Percentiles rank a stretch among this genome's conserved stretches.
These are phyloP conservation scores for Murraya koenigii DNA, from an alignment of 345 rosid species.

Conservation along the genomic window DNA sequence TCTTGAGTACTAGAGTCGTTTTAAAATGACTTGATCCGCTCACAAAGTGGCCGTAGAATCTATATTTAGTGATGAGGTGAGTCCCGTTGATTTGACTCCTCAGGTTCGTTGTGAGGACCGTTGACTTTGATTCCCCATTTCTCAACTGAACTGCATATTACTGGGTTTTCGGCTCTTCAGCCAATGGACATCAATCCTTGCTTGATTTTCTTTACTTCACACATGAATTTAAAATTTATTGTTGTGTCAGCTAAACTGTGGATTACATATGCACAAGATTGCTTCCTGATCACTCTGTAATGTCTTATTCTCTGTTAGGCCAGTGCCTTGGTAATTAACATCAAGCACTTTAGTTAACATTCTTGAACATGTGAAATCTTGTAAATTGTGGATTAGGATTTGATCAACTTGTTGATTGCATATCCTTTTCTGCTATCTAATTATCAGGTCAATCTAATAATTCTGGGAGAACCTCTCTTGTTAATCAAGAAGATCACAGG, in stretches of 20 bases:
- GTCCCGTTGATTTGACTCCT: too few relatives aligned
- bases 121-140: too few relatives aligned
- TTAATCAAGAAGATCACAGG: constrained; percentile 50
- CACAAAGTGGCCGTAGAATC: too few relatives aligned
- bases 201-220: not conserved
- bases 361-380: not conserved
- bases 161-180: not conserved
- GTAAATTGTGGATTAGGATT: not conserved
- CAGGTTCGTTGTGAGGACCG: too few relatives aligned
- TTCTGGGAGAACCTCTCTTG: constrained; percentile 31
- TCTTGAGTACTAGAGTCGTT: too few relatives aligned
- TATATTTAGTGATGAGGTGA: too few relatives aligned
- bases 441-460: constrained; percentile 50
- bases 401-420: not conserved
- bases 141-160: not conserved
- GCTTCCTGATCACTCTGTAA: not conserved
- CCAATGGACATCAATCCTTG: not conserved
- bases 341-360: not conserved
- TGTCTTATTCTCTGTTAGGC: not conserved
- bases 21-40: too few relatives aligned
- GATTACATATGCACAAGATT: not conserved
- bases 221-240: not conserved
- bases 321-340: not conserved
- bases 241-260: not conserved
- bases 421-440: constrained; percentile 12